phyloP scores from a whole-genome alignment of 176 grass and related monocot species.

The Chloris gayana region DNA sequence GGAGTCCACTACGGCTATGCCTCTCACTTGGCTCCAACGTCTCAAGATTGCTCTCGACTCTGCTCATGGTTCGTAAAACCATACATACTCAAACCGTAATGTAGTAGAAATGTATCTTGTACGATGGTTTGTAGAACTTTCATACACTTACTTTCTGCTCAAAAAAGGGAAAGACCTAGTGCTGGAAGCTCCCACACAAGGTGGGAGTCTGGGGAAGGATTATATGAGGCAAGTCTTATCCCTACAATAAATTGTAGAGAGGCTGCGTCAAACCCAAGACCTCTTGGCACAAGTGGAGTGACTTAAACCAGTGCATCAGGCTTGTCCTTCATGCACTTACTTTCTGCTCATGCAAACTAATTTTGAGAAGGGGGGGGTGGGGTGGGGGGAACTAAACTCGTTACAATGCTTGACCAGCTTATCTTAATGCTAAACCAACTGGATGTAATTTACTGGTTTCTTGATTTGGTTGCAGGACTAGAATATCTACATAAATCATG shows the following conservation, averaged over 20 bases:
- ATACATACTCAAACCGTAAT: not conserved
- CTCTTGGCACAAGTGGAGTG: no score
- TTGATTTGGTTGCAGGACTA: not conserved
- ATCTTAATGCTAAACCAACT: not conserved
- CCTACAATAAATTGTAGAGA: no score
- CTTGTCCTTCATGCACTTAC: no score
- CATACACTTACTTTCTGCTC: not conserved
- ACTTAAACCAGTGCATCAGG: no score
- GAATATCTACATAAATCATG: conserved; percentile 55
- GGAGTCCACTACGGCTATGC: conserved; percentile 1
- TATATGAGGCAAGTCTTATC: no score
- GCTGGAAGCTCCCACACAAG: no score
- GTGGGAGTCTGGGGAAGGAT: no score
- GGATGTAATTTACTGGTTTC: not conserved
- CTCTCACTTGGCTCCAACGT: conserved; percentile 53
- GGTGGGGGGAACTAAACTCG: not conserved
- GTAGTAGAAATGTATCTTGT: not conserved
- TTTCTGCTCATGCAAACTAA: not conserved
- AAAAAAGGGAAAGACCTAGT: no score
- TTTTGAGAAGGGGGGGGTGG: not conserved
- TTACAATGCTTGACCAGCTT: not conserved
- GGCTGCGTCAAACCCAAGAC: no score
- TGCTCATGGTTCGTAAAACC: conserved; percentile 49
- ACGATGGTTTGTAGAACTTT: not conserved
- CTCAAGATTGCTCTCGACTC: conserved; percentile 58